These are phyloP conservation scores for Gossypium mustelinum DNA, from an alignment of 345 rosid species.

Conservation along the genomic window DNA sequence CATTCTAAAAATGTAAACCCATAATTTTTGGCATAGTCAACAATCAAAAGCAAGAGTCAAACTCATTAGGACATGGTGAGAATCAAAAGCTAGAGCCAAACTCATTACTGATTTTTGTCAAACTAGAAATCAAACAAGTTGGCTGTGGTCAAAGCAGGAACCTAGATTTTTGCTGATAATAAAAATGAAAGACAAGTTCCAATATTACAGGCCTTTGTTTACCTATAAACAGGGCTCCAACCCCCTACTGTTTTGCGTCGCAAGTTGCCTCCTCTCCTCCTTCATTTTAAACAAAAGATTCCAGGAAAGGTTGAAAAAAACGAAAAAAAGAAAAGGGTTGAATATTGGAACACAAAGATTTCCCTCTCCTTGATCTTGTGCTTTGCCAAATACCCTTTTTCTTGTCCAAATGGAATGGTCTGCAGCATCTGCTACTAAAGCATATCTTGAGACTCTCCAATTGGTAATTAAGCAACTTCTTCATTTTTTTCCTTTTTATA, in stretches of 20 bases:
- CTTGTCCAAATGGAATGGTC: conserved; percentile 36
- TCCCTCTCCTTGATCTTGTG: neutral
- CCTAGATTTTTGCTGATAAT: neutral
- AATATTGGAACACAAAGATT: neutral
- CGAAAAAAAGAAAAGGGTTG: neutral
- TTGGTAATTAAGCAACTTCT: conserved; percentile 24
- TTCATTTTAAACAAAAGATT: neutral
- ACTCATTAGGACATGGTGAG: neutral
- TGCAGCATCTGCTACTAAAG: conserved; percentile 39
- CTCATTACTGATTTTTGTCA: neutral
- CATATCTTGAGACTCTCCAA: conserved; percentile 39
- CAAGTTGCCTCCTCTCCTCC: neutral
- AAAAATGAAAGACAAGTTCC: neutral
- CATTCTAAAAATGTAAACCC: too few relatives aligned
- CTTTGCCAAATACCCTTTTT: neutral
- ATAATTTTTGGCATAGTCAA: too few relatives aligned
- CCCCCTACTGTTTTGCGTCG: neutral
- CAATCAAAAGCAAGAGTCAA: too few relatives aligned
- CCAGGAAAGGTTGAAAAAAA: neutral
- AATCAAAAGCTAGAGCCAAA: neutral
- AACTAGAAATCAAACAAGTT: neutral
- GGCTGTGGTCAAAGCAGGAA: neutral
- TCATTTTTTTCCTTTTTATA: neutral
- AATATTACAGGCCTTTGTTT: neutral
- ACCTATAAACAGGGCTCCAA: neutral